A percentile compares a stretch with the other conserved stretches of the same genome.
These are phyloP conservation scores for Kwoniella dendrophila DNA, from an alignment of 768 basidiomycete species.

Conservation along the genomic window DNA sequence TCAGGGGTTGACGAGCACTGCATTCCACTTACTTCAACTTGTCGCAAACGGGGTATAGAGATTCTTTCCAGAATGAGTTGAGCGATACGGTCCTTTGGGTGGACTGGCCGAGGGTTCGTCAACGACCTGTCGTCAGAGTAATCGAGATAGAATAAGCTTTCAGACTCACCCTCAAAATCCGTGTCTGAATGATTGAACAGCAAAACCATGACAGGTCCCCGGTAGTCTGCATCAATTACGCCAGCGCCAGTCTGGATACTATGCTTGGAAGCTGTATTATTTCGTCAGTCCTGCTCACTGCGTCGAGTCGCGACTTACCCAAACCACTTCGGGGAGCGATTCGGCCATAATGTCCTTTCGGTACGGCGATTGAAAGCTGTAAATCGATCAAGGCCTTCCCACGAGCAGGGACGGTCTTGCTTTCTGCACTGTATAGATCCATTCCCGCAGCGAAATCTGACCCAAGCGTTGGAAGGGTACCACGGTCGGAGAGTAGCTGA, in stretches of 20 bases:
- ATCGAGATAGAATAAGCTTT: background rate
- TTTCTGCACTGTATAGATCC: slow-evolving; percentile 90
- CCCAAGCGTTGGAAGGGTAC: slow-evolving; percentile 82
- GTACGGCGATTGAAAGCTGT: slow-evolving; percentile 90
- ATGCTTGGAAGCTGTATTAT: slow-evolving; percentile 78
- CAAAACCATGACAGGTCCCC: slow-evolving; percentile 86
- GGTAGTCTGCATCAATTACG: slow-evolving; percentile 94
- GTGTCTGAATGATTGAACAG: slow-evolving; percentile 87
- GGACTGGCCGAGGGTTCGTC: too few relatives aligned
- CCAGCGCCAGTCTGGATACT: slow-evolving; percentile 98
- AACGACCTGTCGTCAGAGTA: too few relatives aligned
- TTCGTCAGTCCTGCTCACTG: background rate
- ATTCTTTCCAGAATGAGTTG: slow-evolving; percentile 92
- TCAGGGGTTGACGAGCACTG: background rate
- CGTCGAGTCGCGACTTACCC: slow-evolving; percentile 63
- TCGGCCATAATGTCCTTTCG: slow-evolving; percentile 89
- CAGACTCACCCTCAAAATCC: slow-evolving; percentile 75
- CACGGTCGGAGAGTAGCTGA: slow-evolving; percentile 79
- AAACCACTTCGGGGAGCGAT: slow-evolving; percentile 95
- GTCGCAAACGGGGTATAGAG: slow-evolving; percentile 76
- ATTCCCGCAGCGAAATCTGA: slow-evolving; percentile 86
- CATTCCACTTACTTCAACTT: slow-evolving; percentile 70
- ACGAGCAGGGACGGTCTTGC: slow-evolving; percentile 76
- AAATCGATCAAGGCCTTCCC: slow-evolving; percentile 91
- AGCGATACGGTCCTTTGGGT: slow-evolving; percentile 88